Evolutionary conservation across 148 eudicot species (phyloP).

Genomic region (Vaccinium vitisidaea): DNA sequence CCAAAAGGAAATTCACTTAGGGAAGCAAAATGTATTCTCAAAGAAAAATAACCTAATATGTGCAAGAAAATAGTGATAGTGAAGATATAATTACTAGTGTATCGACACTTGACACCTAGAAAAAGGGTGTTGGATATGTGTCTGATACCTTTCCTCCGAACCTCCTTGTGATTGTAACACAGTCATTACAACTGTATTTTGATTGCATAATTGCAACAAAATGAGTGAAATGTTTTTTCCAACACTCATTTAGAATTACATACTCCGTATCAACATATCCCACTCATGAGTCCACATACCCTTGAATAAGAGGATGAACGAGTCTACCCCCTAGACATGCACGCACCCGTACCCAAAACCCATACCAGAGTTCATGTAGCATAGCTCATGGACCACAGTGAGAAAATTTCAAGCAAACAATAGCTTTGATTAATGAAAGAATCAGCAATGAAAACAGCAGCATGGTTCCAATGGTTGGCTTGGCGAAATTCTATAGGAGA

Average conservation of each 20-base stretch:
- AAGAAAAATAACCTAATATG: neutral
- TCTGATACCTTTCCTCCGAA: neutral
- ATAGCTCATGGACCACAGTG: neutral
- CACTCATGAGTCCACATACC: neutral
- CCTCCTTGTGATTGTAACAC: neutral
- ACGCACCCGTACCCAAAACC: neutral
- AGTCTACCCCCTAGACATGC: neutral
- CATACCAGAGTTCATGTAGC: neutral
- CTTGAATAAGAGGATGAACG: neutral
- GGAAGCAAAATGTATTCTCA: neutral
- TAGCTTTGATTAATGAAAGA: neutral
- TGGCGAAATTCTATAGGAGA: neutral
- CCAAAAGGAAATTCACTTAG: conserved; percentile 13
- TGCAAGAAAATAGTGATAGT: neutral
- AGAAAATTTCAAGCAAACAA: neutral
- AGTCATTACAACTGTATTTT: neutral
- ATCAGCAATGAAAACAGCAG: neutral
- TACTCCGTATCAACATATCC: neutral
- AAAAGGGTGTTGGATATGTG: neutral
- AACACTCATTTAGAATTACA: neutral
- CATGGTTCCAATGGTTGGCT: conserved; percentile 3
- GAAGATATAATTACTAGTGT: neutral
- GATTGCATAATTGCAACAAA: neutral
- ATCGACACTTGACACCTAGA: neutral
- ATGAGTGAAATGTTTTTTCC: neutral